These are phyloP conservation scores for Stereum hirsutum DNA, from an alignment of 1,284 basidiomycete genomes.

Conservation along the genomic window DNA sequence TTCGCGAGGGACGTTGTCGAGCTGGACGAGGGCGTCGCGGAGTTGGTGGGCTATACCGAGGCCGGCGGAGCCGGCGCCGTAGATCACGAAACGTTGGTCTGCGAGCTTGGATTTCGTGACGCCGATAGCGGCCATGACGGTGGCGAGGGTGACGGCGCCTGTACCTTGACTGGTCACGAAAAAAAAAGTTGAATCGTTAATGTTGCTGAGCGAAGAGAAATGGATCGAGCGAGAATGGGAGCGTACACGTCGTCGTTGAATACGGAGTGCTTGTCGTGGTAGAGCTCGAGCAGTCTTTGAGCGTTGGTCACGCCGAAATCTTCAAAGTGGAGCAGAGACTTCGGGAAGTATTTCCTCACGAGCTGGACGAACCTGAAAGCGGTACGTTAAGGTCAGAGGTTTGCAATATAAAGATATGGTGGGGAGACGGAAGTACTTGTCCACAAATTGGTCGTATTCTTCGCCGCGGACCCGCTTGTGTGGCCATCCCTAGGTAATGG, in stretches of 20 bases:
- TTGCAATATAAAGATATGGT: constrained; percentile 7
- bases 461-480: constrained; percentile 54
- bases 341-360: constrained; percentile 33
- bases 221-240: not conserved
- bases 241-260: constrained; percentile 78
- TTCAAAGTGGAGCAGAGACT: constrained; percentile 64
- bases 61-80: constrained; percentile 78
- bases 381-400: constrained; percentile 7
- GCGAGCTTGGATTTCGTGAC: constrained; percentile 61
- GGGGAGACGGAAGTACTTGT: constrained; percentile 38
- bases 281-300: constrained; percentile 59
- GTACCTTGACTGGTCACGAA: constrained; percentile 63
- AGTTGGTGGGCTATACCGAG: constrained; percentile 70
- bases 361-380: constrained; percentile 30
- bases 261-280: constrained; percentile 55
- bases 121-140: constrained; percentile 66
- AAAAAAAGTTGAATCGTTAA: too few relatives aligned
- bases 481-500: constrained; percentile 54
- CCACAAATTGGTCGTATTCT: constrained; percentile 60
- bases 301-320: constrained; percentile 76
- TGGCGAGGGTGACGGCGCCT: constrained; percentile 76
- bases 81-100: constrained; percentile 73
- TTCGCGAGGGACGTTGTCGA: constrained; percentile 43
- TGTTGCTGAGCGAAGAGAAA: too few relatives aligned
- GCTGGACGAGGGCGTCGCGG: constrained; percentile 65